These are phyloP conservation scores for Trypanosoma platydactyli DNA, from an alignment of 208 protist genomes.

Conservation along the genomic window DNA sequence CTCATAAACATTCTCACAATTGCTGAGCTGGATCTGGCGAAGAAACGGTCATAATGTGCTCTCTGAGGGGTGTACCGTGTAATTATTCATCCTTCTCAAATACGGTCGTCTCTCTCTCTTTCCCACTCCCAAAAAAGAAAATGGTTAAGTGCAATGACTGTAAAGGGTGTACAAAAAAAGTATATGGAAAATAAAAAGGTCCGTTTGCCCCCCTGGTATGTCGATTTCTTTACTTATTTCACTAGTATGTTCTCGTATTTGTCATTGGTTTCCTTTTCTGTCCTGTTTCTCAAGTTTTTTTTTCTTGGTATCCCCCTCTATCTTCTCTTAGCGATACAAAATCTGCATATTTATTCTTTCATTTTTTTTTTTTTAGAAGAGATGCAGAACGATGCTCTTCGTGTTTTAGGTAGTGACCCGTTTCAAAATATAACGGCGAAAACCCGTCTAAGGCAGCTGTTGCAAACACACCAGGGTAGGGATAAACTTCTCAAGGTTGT, in stretches of 20 bases:
- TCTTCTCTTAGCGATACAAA: conserved; percentile 2
- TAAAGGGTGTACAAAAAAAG: too few species aligned
- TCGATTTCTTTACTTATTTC: too few species aligned
- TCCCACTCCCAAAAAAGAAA: not conserved
- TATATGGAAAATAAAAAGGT: too few species aligned
- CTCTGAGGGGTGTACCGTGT: not conserved
- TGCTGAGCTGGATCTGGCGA: conserved; percentile 51
- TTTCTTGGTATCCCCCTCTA: not conserved
- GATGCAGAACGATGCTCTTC: conserved; percentile 51
- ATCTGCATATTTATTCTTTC: conserved; percentile 4
- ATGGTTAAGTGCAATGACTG: too few species aligned
- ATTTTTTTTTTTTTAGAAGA: conserved; percentile 25
- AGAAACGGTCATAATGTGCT: conserved; percentile 11
- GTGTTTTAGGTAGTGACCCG: conserved; percentile 80
- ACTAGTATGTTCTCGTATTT: too few species aligned
- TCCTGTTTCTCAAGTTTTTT: conserved; percentile 1
- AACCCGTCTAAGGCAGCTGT: conserved; percentile 82
- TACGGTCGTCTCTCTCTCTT: not conserved
- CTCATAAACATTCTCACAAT: conserved; percentile 51
- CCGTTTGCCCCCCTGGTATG: too few species aligned
- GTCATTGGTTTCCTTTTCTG: conserved; percentile 8
- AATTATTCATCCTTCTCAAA: not conserved
- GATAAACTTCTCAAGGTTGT: conserved; percentile 91
- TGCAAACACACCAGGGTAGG: conserved; percentile 88
- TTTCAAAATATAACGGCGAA: conserved; percentile 87